These are phyloP conservation scores for Maudiozyma bulderi DNA, from an alignment of 805 yeast species.

Conservation along the genomic window DNA sequence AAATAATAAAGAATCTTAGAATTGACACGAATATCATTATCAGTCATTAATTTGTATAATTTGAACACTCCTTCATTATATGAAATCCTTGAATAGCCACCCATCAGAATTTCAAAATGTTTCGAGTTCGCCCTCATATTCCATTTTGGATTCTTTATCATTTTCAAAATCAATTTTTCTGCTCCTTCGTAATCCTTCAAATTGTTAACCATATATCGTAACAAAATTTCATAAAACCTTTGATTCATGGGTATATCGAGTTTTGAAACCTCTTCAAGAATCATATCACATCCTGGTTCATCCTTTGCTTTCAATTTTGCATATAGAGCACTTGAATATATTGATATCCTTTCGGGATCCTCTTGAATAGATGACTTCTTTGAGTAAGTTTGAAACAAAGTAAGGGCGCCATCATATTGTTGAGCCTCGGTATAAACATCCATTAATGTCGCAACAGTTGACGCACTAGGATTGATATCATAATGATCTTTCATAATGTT, in stretches of 20 bases:
- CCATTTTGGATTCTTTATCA: constrained; percentile 9
- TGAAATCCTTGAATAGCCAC: constrained; percentile 19
- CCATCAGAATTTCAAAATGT: constrained; percentile 28
- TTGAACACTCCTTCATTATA: constrained; percentile 22
- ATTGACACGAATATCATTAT: constrained; percentile 15
- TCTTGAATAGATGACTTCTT: neutral
- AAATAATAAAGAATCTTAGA: constrained; percentile 24
- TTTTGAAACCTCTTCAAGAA: constrained; percentile 9
- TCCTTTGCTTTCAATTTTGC: constrained; percentile 14
- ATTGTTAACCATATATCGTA: constrained; percentile 11
- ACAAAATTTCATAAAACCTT: constrained; percentile 18
- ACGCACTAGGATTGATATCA: constrained; percentile 21
- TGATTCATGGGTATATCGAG: constrained; percentile 10
- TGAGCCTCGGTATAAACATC: constrained; percentile 19
- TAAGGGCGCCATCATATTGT: constrained; percentile 13
- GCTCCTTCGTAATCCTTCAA: constrained; percentile 17
- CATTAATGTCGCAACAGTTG: constrained; percentile 21
- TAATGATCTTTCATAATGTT: constrained; percentile 23
- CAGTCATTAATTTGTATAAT: constrained; percentile 22
- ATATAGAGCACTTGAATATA: constrained; percentile 19
- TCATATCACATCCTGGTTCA: constrained; percentile 10
- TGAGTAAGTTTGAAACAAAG: constrained; percentile 15
- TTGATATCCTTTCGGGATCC: constrained; percentile 4
- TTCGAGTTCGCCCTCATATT: constrained; percentile 8
- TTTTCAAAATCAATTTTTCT: constrained; percentile 12